Conservation (phyloP, 108 stramenopile species). For the Poteriospumella lacustris region DNA sequence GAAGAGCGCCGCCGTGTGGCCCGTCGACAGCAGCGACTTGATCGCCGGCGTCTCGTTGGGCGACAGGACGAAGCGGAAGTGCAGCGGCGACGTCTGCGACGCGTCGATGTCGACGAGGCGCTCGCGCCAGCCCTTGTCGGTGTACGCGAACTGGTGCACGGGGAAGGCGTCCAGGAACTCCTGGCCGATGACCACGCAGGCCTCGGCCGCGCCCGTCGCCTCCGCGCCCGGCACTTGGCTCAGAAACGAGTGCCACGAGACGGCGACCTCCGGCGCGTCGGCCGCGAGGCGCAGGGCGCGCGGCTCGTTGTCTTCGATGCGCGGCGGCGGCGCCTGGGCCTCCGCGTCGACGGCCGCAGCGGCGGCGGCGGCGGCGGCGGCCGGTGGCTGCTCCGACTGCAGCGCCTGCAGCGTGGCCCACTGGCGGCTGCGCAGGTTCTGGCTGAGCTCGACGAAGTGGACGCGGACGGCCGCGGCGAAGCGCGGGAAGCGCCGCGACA, state of each 20-base stretch:
- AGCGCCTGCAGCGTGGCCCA: constrained; percentile 54
- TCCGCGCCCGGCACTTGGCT: too few relatives aligned
- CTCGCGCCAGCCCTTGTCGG: constrained; percentile 84
- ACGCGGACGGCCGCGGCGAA: constrained; percentile 58
- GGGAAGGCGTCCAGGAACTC: constrained; percentile 93
- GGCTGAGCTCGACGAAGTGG: constrained; percentile 82
- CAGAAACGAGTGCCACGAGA: constrained; percentile 36
- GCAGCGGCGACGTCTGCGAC: constrained; percentile 32
- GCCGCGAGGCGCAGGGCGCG: not conserved
- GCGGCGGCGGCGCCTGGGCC: not conserved
- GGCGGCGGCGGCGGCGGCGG: constrained; percentile 30
- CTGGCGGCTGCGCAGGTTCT: constrained; percentile 66
- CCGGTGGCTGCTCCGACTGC: too few relatives aligned
- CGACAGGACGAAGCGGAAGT: constrained; percentile 72
- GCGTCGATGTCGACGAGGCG: constrained; percentile 75
- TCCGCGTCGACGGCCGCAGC: not conserved
- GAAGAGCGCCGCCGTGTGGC: too few relatives aligned
- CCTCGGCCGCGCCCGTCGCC: too few relatives aligned
- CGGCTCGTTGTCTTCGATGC: not conserved
- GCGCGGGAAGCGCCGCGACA: constrained; percentile 53
- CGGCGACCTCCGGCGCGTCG: not conserved
- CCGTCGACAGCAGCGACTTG: constrained; percentile 41
- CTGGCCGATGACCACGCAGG: constrained; percentile 76
- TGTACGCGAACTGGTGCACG: constrained; percentile 75
- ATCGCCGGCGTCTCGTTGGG: constrained; percentile 69